Evolutionary conservation across 2,329 filamentous ascomycete genomes (phyloP), one percentile per base, ranked within the genome.

Genomic region (Ceratocystis cacaofunesta): DNA sequence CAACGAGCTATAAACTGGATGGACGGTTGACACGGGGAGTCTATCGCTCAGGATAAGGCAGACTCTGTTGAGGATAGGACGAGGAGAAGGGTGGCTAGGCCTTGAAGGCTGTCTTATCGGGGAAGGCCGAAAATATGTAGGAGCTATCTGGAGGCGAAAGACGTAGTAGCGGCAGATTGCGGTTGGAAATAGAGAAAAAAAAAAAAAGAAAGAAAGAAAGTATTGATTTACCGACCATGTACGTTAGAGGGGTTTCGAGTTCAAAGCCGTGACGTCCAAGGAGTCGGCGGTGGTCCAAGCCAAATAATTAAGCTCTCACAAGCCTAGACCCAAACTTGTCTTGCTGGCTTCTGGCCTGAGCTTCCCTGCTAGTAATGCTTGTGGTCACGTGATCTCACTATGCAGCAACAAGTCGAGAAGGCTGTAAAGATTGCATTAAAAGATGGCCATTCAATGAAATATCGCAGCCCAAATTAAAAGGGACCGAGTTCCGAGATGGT

Each of bases 301-400:
- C 61, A 48, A 52, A 41, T 36, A 28, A 17, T 52, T 50, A 32
- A 46, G 55, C 57, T 62, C 61, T 15, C 17, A 36, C 52, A 58
- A 36, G 55, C 12, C 55, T 30, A 58, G 55, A 30, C 55, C 28
- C 55, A 32, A 58, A 58, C 28, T n/a, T 65, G 64, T 32, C 64
- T 65, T 57, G 64, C 46, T 65, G 64, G 64, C 64, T 65, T 65
- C 58, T 62, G 61, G 55, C 63, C 61, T 64, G 46, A 58, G 63
- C 63, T 55, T 58, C 12, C 43, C 17, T 12, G 15, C 28, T 32
- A 25, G 17, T 17, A 6, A 5, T 55, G 28, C 22, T 0, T 19
- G 7, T 17, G 5, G 30, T 58, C 55, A 58, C 55, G 55, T 58
- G 55, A 30, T n/a, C 15, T 17, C 15, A 32, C 55, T 36, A 58